These are phyloP conservation scores for Gloeopeniophorella convolvens DNA, from an alignment of 768 basidiomycete genomes.

Conservation along the genomic window DNA sequence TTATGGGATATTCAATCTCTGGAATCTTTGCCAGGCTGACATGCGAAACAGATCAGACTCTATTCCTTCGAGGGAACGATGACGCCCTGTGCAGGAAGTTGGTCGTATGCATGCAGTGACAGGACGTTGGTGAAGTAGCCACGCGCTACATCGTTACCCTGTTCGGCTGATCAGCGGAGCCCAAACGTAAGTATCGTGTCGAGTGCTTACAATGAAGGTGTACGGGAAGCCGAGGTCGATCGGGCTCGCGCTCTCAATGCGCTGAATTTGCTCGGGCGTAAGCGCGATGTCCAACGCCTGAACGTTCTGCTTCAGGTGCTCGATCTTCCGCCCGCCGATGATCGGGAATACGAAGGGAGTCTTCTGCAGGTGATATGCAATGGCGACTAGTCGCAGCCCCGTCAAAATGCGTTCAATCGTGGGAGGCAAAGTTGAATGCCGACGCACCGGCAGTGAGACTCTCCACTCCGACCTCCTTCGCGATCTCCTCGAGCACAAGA, in stretches of 20 bases:
- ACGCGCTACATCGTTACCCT: not conserved
- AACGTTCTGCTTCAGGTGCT: conserved; percentile 43
- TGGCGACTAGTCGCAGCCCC: conserved; percentile 33
- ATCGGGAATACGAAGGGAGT: conserved; percentile 45
- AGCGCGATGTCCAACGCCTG: conserved; percentile 44
- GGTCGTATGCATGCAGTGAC: too few relatives aligned
- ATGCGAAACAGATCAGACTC: too few relatives aligned
- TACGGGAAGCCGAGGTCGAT: conserved; percentile 45
- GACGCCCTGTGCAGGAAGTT: too few relatives aligned
- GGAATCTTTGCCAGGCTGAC: too few relatives aligned
- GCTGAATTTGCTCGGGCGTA: conserved; percentile 38
- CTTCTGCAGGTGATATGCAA: conserved; percentile 51
- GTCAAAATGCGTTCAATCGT: not conserved
- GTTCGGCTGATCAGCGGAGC: not conserved
- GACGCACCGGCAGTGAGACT: conserved; percentile 21
- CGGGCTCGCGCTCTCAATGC: conserved; percentile 36
- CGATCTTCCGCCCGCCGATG: conserved; percentile 45
- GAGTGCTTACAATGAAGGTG: conserved; percentile 28
- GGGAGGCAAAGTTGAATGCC: not conserved
- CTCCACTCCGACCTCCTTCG: conserved; percentile 31
- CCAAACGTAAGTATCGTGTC: not conserved
- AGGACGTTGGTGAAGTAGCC: too few relatives aligned
- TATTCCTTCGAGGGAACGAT: too few relatives aligned
- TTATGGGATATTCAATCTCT: too few relatives aligned
- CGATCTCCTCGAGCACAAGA: conserved; percentile 24